phyloP scores from a whole-genome alignment of 2,329 filamentous ascomycete genomes.

The Tolypocladium paradoxum region DNA sequence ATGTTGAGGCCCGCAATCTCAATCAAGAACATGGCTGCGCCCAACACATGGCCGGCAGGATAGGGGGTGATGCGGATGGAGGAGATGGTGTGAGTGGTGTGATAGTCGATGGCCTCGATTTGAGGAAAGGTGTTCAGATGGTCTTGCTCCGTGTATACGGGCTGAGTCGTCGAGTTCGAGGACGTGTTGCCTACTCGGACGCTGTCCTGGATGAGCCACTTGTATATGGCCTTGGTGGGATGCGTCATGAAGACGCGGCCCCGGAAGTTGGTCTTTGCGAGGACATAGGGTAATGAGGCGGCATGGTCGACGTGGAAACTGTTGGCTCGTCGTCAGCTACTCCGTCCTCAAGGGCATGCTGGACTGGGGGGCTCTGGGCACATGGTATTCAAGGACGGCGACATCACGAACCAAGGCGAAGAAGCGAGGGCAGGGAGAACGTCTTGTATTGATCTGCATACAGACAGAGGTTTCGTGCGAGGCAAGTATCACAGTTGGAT shows the following conservation, averaged over 20 bases:
- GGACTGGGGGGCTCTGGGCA: neutral
- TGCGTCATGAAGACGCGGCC: slow-evolving; percentile 98
- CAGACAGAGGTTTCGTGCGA: slow-evolving; percentile 6
- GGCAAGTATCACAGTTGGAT: neutral
- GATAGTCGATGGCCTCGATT: slow-evolving; percentile 97
- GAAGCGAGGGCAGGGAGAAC: slow-evolving; percentile 5
- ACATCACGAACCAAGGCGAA: slow-evolving; percentile 5
- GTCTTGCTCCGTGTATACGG: slow-evolving; percentile 91
- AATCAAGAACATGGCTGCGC: slow-evolving; percentile 95
- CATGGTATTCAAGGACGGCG: neutral
- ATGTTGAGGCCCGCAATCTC: slow-evolving; percentile 96
- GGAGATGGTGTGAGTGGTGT: slow-evolving; percentile 94
- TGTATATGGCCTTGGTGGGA: slow-evolving; percentile 98
- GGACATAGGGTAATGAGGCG: slow-evolving; percentile 93
- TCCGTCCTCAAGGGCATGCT: neutral
- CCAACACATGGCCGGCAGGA: slow-evolving; percentile 93
- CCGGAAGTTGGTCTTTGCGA: slow-evolving; percentile 95
- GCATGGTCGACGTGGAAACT: slow-evolving; percentile 99
- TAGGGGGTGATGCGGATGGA: slow-evolving; percentile 96
- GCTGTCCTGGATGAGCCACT: slow-evolving; percentile 97
- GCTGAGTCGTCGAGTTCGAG: slow-evolving; percentile 52
- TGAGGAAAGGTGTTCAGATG: slow-evolving; percentile 85
- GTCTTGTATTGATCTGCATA: slow-evolving; percentile 30
- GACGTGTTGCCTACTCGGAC: slow-evolving; percentile 74
- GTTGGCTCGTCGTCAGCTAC: slow-evolving; percentile 7